phyloP scores from a whole-genome alignment of 2,329 filamentous ascomycete species.

The Coleophoma eucalyptorum region DNA sequence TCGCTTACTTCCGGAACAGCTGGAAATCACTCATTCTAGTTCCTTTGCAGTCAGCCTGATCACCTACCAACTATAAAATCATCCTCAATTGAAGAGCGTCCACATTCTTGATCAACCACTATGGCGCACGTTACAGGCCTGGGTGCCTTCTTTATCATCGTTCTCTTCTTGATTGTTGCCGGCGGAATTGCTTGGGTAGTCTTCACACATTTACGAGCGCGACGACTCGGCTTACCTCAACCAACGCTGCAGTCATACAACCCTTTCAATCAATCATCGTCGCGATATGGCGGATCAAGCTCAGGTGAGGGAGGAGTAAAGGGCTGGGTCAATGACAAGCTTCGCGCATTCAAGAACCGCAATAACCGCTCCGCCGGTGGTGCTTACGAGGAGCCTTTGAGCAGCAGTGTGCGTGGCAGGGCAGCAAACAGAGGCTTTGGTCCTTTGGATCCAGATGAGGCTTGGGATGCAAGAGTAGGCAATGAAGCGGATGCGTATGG shows the following conservation, averaged over 20 bases:
- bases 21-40: no score
- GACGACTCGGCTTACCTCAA: constrained; percentile 70
- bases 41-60: no score
- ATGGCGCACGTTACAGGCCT: constrained; percentile 60
- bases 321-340: constrained; percentile 69
- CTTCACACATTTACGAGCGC: constrained; percentile 69
- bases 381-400: constrained; percentile 61
- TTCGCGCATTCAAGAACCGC: constrained; percentile 60
- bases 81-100: no score
- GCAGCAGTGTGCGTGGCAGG: constrained; percentile 29
- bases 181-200: constrained; percentile 62
- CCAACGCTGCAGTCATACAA: constrained; percentile 66
- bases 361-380: constrained; percentile 64
- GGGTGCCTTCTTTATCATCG: constrained; percentile 69
- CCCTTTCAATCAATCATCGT: constrained; percentile 50
- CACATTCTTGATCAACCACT: constrained; percentile 11
- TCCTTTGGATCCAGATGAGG: constrained; percentile 75
- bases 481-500: constrained; percentile 65
- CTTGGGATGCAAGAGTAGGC: constrained; percentile 79
- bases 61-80: no score
- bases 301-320: constrained; percentile 58
- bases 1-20: no score
- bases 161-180: constrained; percentile 58
- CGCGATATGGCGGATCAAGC: constrained; percentile 35
- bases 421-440: constrained; percentile 56